These are phyloP conservation scores for Elymus sibiricus DNA, from an alignment of 176 grass and related monocot species.

Conservation along the genomic window DNA sequence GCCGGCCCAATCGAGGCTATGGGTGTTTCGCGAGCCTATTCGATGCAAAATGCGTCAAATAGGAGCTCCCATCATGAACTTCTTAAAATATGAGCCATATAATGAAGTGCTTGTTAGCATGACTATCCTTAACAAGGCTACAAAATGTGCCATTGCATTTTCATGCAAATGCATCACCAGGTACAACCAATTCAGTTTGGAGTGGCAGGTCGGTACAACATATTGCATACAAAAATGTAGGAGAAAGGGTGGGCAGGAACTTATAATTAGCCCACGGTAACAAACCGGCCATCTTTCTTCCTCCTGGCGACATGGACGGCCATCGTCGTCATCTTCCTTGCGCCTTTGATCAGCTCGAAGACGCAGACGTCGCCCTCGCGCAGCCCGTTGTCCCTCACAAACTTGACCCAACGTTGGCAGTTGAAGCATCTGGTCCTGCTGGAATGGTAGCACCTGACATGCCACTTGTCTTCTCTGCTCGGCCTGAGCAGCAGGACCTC, in stretches of 20 bases:
- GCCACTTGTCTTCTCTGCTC: slow-evolving; percentile 13
- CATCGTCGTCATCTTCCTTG: neutral
- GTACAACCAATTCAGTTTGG: no score
- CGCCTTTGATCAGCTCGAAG: slow-evolving; percentile 36
- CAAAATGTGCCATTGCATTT: no score
- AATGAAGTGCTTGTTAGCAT: no score
- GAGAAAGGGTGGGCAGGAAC: neutral
- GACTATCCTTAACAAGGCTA: no score
- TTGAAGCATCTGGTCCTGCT: neutral
- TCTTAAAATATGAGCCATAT: no score
- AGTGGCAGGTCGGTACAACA: no score
- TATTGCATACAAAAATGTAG: no score
- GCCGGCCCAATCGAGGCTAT: no score
- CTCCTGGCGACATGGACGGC: slow-evolving; percentile 20
- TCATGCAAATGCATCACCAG: no score
- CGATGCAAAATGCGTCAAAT: no score
- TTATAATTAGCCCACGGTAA: neutral
- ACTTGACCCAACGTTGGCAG: slow-evolving; percentile 2
- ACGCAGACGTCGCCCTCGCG: slow-evolving; percentile 17
- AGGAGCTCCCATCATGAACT: no score
- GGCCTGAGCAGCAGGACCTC: neutral
- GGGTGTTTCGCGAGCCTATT: no score
- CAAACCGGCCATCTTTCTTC: neutral
- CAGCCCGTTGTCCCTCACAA: slow-evolving; percentile 16
- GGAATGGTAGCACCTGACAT: neutral